Percentiles rank a stretch among this genome's conserved stretches.
phyloP scores from a whole-genome alignment of 345 rosid genomes.

The Citrus hindsii region DNA sequence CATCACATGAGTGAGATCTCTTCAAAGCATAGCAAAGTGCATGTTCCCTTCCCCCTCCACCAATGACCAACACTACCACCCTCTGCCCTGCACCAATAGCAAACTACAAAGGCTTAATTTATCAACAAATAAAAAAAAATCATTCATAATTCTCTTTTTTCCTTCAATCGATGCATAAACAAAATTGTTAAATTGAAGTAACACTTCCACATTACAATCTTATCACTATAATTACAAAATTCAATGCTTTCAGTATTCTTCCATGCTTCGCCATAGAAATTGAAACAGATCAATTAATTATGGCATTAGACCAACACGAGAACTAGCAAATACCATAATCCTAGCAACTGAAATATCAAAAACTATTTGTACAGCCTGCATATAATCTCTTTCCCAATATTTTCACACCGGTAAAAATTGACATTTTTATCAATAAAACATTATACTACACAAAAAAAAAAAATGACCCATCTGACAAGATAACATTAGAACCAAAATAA shows the following conservation, averaged over 20 bases:
- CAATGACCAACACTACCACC: constrained; percentile 78
- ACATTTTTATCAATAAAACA: background rate
- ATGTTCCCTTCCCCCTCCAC: constrained; percentile 97
- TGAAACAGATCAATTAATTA: background rate
- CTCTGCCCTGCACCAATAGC: constrained; percentile 44
- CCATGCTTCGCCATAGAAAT: background rate
- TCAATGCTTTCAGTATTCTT: background rate
- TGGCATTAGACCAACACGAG: background rate
- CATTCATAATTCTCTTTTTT: background rate
- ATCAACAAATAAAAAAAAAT: background rate
- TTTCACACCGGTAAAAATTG: background rate
- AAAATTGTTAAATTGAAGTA: background rate
- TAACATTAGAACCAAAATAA: background rate
- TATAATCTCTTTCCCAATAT: background rate
- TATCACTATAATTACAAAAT: background rate
- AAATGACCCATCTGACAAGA: background rate
- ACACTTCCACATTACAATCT: background rate
- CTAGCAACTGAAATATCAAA: background rate
- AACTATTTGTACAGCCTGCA: background rate
- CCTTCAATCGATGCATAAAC: background rate
- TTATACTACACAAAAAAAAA: background rate
- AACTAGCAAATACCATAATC: background rate
- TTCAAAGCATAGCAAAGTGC: constrained; percentile 83
- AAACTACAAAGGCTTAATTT: background rate
- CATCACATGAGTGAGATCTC: constrained; percentile 66